Percentiles rank a stretch among this genome's conserved stretches.
Evolutionary conservation across 2,329 filamentous ascomycete species (phyloP).

Genomic region (Capronia coronata): DNA sequence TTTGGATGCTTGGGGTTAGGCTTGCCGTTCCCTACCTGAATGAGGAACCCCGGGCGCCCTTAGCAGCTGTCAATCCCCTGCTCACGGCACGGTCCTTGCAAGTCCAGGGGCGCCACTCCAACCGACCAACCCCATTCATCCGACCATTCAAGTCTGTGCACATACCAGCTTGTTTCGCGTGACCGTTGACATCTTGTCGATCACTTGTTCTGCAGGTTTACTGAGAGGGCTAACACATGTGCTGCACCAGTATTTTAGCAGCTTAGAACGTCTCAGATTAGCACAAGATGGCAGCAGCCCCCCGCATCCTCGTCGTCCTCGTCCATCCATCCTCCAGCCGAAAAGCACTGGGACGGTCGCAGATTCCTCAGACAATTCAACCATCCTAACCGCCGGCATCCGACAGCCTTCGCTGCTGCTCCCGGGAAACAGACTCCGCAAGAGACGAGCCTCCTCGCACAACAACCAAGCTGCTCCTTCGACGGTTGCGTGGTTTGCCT

Average conservation of each 20-base stretch:
- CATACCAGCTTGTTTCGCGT: conserved; percentile 2
- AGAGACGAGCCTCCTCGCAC: conserved; percentile 14
- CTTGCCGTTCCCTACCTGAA: conserved; percentile 12
- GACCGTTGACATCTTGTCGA: conserved; percentile 17
- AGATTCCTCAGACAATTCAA: conserved; percentile 8
- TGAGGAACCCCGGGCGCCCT: neutral
- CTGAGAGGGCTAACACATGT: conserved; percentile 28
- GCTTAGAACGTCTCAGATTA: conserved; percentile 32
- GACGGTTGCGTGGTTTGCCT: conserved; percentile 58
- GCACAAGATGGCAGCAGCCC: conserved; percentile 28
- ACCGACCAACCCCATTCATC: conserved; percentile 1
- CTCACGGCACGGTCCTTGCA: conserved; percentile 4
- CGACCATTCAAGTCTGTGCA: neutral
- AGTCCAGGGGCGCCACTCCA: neutral
- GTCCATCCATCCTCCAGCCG: conserved; percentile 14
- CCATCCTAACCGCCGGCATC: conserved; percentile 8
- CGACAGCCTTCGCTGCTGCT: conserved; percentile 9
- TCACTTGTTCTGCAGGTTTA: conserved; percentile 21
- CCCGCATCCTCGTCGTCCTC: conserved; percentile 10
- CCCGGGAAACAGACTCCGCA: conserved; percentile 11
- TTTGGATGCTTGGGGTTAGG: conserved; percentile 13
- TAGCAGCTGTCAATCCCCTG: conserved; percentile 2
- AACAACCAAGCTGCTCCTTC: conserved; percentile 9
- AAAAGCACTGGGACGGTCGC: conserved; percentile 8
- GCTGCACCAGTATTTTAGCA: conserved; percentile 32